Percentiles rank a stretch among this genome's conserved stretches.
Conservation (phyloP, 805 yeast species). For the Sporopachydermia lactativora region DNA sequence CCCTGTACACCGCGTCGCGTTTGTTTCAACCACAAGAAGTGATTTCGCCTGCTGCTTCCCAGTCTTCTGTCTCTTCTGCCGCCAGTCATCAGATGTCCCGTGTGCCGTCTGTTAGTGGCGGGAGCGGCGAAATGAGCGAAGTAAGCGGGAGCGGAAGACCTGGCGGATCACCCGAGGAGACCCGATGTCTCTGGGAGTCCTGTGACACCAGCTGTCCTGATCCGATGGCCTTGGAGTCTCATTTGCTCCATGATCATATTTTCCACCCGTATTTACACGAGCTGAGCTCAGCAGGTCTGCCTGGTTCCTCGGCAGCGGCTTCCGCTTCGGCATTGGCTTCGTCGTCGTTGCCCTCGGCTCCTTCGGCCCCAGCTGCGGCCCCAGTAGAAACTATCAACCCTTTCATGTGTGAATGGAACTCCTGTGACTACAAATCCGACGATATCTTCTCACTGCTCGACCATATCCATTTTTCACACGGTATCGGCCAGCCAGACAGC, state of each 20-base stretch:
- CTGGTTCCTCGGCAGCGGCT: conserved; percentile 6
- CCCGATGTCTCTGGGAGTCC: conserved; percentile 56
- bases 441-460: conserved; percentile 39
- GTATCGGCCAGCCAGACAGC: too few species aligned
- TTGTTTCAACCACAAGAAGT: neutral
- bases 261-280: conserved; percentile 14
- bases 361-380: too few species aligned
- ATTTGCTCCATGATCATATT: conserved; percentile 36
- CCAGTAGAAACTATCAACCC: conserved; percentile 6
- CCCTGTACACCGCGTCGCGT: too few species aligned
- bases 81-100: neutral
- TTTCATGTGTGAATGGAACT: conserved; percentile 58
- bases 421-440: conserved; percentile 45
- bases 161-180: too few species aligned
- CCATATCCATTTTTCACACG: conserved; percentile 42
- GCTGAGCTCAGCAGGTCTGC: conserved; percentile 4
- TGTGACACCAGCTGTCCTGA: conserved; percentile 33
- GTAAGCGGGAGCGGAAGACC: neutral
- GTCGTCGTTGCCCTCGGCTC: too few species aligned
- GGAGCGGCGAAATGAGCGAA: neutral
- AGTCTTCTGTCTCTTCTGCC: neutral
- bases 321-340: conserved; percentile 4
- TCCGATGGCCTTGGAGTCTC: conserved; percentile 31
- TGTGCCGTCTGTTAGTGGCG: neutral
- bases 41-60: neutral